Percentiles rank a stretch among this genome's conserved stretches.
Evolutionary conservation across 768 basidiomycete species (phyloP).

Genomic region (Lactifluus subvellereus): DNA sequence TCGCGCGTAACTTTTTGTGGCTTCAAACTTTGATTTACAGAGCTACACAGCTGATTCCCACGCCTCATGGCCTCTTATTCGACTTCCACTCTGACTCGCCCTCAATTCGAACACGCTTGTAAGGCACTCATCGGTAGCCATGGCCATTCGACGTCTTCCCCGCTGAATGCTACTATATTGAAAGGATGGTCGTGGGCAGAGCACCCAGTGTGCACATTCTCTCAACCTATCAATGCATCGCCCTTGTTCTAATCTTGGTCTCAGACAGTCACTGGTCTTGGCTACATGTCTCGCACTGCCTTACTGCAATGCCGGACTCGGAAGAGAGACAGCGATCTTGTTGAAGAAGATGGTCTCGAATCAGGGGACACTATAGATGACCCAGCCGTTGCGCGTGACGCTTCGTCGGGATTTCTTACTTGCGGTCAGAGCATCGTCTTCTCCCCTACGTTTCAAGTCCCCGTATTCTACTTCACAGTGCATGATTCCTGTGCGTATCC

Average conservation of each 20-base stretch:
- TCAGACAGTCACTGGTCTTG: constrained; percentile 29
- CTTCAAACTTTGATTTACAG: constrained; percentile 53
- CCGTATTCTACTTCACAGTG: constrained; percentile 76
- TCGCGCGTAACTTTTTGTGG: constrained; percentile 34
- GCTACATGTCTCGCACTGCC: constrained; percentile 30
- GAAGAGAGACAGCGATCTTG: not conserved
- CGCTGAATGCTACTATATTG: constrained; percentile 13
- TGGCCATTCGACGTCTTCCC: not conserved
- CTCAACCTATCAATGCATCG: not conserved
- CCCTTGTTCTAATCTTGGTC: constrained; percentile 12
- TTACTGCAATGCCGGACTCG: constrained; percentile 12
- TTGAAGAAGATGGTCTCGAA: constrained; percentile 10
- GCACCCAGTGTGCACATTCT: constrained; percentile 41
- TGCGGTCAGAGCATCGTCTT: constrained; percentile 66
- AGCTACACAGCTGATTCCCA: constrained; percentile 41
- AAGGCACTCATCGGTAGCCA: constrained; percentile 41
- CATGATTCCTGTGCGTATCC: constrained; percentile 58
- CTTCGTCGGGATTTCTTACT: constrained; percentile 32
- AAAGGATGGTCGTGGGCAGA: constrained; percentile 59
- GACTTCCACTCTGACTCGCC: constrained; percentile 50
- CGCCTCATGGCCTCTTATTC: constrained; percentile 28
- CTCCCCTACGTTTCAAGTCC: constrained; percentile 76
- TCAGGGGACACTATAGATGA: constrained; percentile 22
- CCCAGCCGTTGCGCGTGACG: constrained; percentile 38
- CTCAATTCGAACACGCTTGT: constrained; percentile 56